Conservation (phyloP, 1,284 basidiomycete species). For the Retiboletus flavoniger region DNA sequence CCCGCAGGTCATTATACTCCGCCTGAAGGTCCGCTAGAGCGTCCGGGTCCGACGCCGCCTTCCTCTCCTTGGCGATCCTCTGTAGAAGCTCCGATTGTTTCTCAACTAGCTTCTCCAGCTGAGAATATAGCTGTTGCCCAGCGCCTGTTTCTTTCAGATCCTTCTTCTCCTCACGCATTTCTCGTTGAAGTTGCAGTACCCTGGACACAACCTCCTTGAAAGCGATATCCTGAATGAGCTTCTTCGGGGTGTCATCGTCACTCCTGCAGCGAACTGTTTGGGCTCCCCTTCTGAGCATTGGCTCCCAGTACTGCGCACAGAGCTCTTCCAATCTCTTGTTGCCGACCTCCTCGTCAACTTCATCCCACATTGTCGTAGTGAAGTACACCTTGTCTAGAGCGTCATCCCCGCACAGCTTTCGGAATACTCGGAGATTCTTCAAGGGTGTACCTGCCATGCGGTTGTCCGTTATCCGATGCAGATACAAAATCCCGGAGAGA, state of each 20-base stretch:
- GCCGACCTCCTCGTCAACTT: not conserved
- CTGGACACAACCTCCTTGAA: not conserved
- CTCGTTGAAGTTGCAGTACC: not conserved
- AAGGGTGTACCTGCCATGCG: conserved; percentile 42
- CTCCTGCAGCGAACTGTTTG: not conserved
- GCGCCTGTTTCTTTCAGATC: not conserved
- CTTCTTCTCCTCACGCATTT: not conserved
- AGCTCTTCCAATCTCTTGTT: not conserved
- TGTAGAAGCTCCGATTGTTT: not conserved
- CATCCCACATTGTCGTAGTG: not conserved
- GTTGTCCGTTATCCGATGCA: conserved; percentile 48
- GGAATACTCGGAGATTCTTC: conserved; percentile 43
- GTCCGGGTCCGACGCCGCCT: not conserved
- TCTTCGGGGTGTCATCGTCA: not conserved
- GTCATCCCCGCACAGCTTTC: conserved; percentile 42
- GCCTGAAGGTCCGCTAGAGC: not conserved
- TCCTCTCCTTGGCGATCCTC: not conserved
- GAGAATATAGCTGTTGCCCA: not conserved
- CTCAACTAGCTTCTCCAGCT: not conserved
- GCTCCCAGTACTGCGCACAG: not conserved
- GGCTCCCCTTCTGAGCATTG: not conserved
- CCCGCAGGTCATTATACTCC: not conserved
- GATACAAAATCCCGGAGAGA: conserved; percentile 45
- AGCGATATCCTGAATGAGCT: not conserved
- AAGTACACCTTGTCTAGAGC: not conserved